A percentile compares a stretch with the other conserved stretches of the same genome.
phyloP scores from a whole-genome alignment of 495 filamentous ascomycete genomes.

The Xylaria telfairii region DNA sequence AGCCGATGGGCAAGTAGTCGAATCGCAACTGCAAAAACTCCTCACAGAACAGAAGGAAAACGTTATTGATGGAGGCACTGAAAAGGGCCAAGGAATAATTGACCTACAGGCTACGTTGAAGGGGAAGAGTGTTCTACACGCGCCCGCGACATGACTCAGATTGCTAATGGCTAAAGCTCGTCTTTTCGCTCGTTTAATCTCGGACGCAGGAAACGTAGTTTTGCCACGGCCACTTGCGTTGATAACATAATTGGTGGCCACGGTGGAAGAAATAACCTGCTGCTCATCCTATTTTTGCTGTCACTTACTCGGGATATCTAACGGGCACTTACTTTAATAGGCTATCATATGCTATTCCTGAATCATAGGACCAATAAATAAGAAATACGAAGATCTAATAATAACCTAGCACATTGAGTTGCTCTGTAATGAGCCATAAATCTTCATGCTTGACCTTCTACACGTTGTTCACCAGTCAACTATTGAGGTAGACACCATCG shows the following conservation, averaged over 20 bases:
- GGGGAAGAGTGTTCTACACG: not conserved
- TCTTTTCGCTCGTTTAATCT: not conserved
- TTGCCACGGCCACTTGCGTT: not conserved
- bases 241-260: not conserved
- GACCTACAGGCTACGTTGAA: conserved; percentile 13
- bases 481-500: too few relatives aligned
- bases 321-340: not conserved
- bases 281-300: not conserved
- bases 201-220: not conserved
- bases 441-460: not conserved
- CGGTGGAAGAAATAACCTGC: not conserved
- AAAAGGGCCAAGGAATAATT: not conserved
- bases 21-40: conserved; percentile 25
- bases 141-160: not conserved
- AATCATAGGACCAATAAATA: not conserved
- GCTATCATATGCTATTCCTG: not conserved
- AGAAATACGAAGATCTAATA: not conserved
- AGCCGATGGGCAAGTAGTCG: conserved; percentile 29
- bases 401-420: not conserved
- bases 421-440: not conserved
- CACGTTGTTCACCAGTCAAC: not conserved
- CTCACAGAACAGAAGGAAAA: conserved; percentile 17
- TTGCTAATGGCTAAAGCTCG: not conserved
- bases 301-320: not conserved
- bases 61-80: not conserved